These are phyloP conservation scores for Penicillium sclerotigenum DNA, from an alignment of 2,329 filamentous ascomycete genomes.

Conservation along the genomic window DNA sequence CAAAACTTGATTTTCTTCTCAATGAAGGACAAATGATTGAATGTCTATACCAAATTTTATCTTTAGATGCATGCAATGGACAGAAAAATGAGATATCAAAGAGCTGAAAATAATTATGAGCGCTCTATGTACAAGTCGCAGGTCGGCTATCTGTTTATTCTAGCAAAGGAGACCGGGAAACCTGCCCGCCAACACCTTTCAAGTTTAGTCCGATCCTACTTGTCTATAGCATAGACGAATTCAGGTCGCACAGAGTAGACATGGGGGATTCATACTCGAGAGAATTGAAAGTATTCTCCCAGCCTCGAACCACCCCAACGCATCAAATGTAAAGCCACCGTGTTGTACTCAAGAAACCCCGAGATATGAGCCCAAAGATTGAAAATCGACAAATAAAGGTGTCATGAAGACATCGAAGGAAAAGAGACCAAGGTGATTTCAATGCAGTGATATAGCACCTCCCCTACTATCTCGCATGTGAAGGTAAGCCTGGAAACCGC, in stretches of 20 bases:
- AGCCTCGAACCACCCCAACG: constrained; percentile 12
- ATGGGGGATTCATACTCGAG: not conserved
- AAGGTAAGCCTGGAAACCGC: constrained; percentile 80
- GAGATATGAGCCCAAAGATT: constrained; percentile 17
- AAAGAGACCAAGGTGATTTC: constrained; percentile 20
- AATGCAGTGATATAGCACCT: constrained; percentile 75
- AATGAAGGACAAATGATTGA: constrained; percentile 26
- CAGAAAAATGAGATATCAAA: constrained; percentile 4
- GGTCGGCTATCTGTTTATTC: constrained; percentile 8
- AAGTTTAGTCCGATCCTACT: constrained; percentile 2
- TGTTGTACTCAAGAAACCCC: constrained; percentile 14
- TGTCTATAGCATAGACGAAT: not conserved
- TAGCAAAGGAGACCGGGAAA: constrained; percentile 16
- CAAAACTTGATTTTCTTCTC: constrained; percentile 16
- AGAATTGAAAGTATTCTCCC: not conserved
- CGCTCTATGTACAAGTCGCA: constrained; percentile 25
- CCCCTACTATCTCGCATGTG: constrained; percentile 78
- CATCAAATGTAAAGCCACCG: constrained; percentile 8
- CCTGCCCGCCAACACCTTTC: constrained; percentile 19
- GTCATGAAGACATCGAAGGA: constrained; percentile 17
- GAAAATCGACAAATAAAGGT: constrained; percentile 16
- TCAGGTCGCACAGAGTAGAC: not conserved
- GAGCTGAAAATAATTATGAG: constrained; percentile 14
- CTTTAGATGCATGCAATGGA: constrained; percentile 8
- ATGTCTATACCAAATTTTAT: constrained; percentile 23